A percentile compares a stretch with the other conserved stretches of the same genome.
phyloP scores from a whole-genome alignment of 305 asterid genomes.

The Withania somnifera region DNA sequence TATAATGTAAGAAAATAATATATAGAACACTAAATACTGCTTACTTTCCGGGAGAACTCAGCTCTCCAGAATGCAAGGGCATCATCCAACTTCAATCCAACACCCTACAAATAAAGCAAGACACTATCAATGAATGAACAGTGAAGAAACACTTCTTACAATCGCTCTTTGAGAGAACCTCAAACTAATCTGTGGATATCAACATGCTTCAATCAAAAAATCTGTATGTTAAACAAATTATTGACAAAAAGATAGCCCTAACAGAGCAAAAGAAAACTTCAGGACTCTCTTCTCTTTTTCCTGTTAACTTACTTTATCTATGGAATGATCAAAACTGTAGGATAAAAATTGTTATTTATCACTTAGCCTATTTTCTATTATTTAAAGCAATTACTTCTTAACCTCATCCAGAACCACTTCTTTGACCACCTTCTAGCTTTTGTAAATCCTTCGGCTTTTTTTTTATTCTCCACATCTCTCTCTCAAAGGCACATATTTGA shows the following conservation, averaged over 20 bases:
- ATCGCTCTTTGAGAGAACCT: background rate
- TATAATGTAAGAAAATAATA: background rate
- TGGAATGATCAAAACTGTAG: background rate
- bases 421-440: conserved; percentile 1
- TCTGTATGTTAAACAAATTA: background rate
- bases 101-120: conserved; percentile 46
- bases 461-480: background rate
- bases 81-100: conserved; percentile 92
- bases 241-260: background rate
- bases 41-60: conserved; percentile 86
- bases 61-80: conserved; percentile 98
- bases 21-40: conserved; percentile 4
- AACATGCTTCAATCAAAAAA: background rate
- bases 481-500: background rate
- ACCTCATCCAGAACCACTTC: background rate
- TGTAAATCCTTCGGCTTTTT: background rate
- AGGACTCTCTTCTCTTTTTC: background rate
- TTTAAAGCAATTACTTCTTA: background rate
- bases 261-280: background rate
- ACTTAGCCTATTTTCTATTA: background rate
- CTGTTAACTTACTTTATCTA: background rate
- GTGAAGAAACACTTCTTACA: background rate
- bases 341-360: background rate
- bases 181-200: background rate
- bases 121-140: conserved; percentile 10